phyloP scores from a whole-genome alignment of 164 flowering plant genomes.

The Taxillus chinensis region DNA sequence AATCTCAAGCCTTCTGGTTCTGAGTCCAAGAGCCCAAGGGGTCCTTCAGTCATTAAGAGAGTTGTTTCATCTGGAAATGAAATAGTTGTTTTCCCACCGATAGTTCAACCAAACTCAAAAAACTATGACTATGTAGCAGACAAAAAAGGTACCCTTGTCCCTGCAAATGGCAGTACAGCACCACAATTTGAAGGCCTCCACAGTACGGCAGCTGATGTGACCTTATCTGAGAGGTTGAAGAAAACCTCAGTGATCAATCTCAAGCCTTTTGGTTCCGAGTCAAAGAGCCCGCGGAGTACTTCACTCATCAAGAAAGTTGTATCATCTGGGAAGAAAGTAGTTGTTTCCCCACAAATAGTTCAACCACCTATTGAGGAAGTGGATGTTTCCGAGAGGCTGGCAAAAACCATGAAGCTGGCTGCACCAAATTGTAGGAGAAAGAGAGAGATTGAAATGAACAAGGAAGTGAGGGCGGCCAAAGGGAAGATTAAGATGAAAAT shows the following conservation, averaged over 20 bases:
- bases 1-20: neutral
- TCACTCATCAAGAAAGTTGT: neutral
- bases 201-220: neutral
- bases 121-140: too few species aligned
- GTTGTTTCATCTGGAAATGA: neutral
- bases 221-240: neutral
- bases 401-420: neutral
- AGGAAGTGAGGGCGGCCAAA: neutral
- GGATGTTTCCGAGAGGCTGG: too few species aligned
- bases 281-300: neutral
- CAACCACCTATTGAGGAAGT: too few species aligned
- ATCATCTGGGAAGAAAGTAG: neutral
- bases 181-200: neutral
- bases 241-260: neutral
- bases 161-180: neutral
- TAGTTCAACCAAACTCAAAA: too few species aligned
- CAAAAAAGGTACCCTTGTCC: too few species aligned
- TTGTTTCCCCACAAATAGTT: neutral
- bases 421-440: neutral
- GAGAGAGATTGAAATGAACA: neutral
- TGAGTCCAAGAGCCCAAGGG: too few species aligned
- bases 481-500: neutral
- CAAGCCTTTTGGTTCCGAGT: neutral
- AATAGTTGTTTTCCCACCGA: too few species aligned
- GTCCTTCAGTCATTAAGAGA: neutral